Evolutionary conservation across 2,329 filamentous ascomycete genomes (phyloP).

Genomic region (Aspergillus fijiensis): DNA sequence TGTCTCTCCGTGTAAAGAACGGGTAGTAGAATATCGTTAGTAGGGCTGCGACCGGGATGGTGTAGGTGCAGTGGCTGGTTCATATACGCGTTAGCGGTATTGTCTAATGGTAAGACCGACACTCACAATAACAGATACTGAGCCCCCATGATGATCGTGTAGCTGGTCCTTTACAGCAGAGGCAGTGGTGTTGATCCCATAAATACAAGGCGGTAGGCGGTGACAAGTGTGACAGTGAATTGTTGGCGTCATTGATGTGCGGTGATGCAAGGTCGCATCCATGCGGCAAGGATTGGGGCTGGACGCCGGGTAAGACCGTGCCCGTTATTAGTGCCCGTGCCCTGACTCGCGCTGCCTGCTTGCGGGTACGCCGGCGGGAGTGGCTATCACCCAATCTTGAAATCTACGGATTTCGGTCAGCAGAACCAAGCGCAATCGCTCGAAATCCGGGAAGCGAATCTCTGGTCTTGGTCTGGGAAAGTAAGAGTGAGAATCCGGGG

Average conservation of each 20-base stretch:
- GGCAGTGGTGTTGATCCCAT: not conserved
- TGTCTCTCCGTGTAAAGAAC: slow-evolving; percentile 61
- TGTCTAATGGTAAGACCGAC: no score
- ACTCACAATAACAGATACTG: slow-evolving; percentile 11
- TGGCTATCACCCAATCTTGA: not conserved
- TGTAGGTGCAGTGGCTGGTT: slow-evolving; percentile 64
- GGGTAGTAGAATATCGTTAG: slow-evolving; percentile 62
- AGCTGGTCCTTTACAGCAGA: not conserved
- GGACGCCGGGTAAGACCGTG: not conserved
- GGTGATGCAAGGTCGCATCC: not conserved
- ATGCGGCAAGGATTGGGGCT: not conserved
- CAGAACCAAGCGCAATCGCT: not conserved
- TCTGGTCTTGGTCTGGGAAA: no score
- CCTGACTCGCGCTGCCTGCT: not conserved
- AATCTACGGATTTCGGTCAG: not conserved
- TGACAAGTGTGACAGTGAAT: not conserved
- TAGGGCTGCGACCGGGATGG: slow-evolving; percentile 61
- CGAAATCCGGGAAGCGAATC: no score
- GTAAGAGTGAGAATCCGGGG: no score
- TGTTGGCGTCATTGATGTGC: not conserved
- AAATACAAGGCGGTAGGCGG: not conserved
- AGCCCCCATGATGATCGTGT: slow-evolving; percentile 1
- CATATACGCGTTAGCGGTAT: not conserved
- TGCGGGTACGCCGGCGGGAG: not conserved
- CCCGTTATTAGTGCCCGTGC: not conserved